phyloP scores from a whole-genome alignment of 2,329 filamentous ascomycete species.

The Sarocladiaceae sp. region DNA sequence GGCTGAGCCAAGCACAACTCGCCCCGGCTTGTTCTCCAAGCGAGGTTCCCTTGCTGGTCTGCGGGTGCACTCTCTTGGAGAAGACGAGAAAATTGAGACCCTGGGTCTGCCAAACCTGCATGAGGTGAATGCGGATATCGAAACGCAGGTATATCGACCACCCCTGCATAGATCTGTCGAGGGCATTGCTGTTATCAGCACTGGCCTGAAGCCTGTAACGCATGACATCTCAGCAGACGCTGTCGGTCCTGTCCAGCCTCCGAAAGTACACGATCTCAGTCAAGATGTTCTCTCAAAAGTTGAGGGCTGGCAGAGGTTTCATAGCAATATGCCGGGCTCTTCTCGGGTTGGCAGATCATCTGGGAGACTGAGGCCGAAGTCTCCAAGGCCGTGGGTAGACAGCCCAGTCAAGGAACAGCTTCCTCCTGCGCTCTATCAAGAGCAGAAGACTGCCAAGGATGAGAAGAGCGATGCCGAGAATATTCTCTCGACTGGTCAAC shows the following conservation, averaged over 20 bases:
- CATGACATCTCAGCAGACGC: constrained; percentile 15
- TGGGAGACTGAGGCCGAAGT: constrained; percentile 10
- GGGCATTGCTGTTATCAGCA: background rate
- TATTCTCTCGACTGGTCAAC: no score
- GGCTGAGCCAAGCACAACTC: background rate
- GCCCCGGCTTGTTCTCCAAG: background rate
- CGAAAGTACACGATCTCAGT: constrained; percentile 16
- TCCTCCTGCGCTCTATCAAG: no score
- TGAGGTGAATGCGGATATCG: background rate
- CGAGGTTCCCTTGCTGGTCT: background rate
- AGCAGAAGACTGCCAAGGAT: no score
- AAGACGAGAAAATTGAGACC: background rate
- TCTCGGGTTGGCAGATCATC: no score
- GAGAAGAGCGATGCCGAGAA: no score
- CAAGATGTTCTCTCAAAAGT: constrained; percentile 15
- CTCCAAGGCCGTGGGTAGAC: constrained; percentile 11
- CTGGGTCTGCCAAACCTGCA: background rate
- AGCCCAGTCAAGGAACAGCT: background rate
- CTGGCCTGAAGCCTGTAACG: background rate
- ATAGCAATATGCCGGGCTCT: background rate
- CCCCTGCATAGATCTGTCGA: background rate
- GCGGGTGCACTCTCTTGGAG: background rate
- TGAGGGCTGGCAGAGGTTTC: constrained; percentile 10
- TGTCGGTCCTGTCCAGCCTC: constrained; percentile 13
- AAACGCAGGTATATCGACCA: background rate